Evolutionary conservation across 768 basidiomycete genomes (phyloP), one percentile per base, ranked within the genome.

Genomic region (Cystofilobasidium macerans): DNA sequence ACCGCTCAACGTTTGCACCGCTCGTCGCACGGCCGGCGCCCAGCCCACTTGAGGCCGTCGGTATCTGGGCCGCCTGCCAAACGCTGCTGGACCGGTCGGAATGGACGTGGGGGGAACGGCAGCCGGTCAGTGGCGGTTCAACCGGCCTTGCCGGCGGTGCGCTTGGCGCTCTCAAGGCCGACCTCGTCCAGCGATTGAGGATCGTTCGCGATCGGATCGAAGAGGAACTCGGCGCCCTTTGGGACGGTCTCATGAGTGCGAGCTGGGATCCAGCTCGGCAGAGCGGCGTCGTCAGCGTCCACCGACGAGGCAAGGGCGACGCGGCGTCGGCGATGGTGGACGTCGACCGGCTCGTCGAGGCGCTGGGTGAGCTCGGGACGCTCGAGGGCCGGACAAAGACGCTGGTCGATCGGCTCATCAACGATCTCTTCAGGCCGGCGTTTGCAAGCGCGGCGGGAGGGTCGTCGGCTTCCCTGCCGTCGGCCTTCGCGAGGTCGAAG

Each of bases 131-230:
- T n/a, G n/a, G n/a, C n/a, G n/a, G n/a, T n/a, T n/a, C n/a, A n/a
- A n/a, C n/a, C n/a, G n/a, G n/a, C n/a, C n/a, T n/a, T n/a, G n/a
- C n/a, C n/a, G n/a, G n/a, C n/a, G n/a, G n/a, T n/a, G n/a, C n/a
- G n/a, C 33, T 58, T 11, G 5, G 35, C 28, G 26, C 20, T 9
- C 53, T 67, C 26, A 61, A 57, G 43, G 16, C 13, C 36, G 65
- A 67, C 35, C 47, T 67, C 36, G 60, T 61, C 20, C 53, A 51
- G 32, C 51, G 65, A 35, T 36, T 67, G 38, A 40, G 65, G n/a
- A 60, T 67, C 30, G 59, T 61, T 16, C 40, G 51, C 30, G 65
- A 67, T 40, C 51, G 65, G 5, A 51, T 67, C 60, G 61, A 40
- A 7, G 65, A 67, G 36, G 53, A 67, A 54, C 60, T 67, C 26